These are phyloP conservation scores for Astragalus membranaceus DNA, from an alignment of 306 rosid genomes.

Conservation along the genomic window DNA sequence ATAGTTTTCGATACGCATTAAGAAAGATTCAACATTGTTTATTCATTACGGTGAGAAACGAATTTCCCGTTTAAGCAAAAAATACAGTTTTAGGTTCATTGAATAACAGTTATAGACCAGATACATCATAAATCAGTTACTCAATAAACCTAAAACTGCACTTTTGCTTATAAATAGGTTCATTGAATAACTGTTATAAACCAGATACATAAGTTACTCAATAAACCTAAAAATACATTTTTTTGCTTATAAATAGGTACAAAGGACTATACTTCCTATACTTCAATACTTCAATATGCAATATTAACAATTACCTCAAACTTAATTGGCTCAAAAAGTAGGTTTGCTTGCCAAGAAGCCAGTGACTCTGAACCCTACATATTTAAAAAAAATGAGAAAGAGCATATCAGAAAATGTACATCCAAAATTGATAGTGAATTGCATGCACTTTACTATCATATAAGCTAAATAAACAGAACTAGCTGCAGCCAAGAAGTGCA, in stretches of 20 bases:
- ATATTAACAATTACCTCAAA: constrained; percentile 62
- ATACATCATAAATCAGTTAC: no score
- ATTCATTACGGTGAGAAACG: background rate
- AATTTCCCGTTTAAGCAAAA: background rate
- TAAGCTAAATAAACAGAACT: background rate
- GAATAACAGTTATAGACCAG: no score
- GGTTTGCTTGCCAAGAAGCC: constrained; percentile 97
- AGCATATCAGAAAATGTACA: background rate
- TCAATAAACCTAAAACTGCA: no score
- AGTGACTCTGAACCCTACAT: constrained; percentile 85
- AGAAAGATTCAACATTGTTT: background rate
- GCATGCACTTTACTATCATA: background rate
- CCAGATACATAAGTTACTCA: no score
- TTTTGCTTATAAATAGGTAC: no score
- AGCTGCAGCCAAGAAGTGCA: background rate
- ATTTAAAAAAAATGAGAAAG: background rate
- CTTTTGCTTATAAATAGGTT: no score
- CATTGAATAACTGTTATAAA: no score
- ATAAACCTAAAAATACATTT: no score
- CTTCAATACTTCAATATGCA: background rate
- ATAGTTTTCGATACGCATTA: background rate
- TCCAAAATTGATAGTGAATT: background rate
- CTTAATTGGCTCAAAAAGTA: constrained; percentile 81
- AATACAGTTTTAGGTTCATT: no score
- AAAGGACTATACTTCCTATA: no score